Evolutionary conservation across 129 eudicot species (phyloP), one percentile per base, ranked within the genome.

Genomic region (Sambucus nigra): DNA sequence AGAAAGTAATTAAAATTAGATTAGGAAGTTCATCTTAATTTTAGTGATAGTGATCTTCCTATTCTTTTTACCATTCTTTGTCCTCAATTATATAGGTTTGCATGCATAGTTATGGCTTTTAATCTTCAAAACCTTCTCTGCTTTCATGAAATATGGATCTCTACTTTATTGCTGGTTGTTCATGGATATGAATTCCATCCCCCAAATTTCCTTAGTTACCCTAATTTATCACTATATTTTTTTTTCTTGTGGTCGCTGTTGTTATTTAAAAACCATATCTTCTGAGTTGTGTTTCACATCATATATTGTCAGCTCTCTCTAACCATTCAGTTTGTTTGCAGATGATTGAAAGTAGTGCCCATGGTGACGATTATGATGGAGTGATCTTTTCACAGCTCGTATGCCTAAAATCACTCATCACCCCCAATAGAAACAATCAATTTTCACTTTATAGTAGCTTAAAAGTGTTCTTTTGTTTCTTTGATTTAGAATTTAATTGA

Each of bases 291-390:
- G 13, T n/a, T 51, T 14, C 1, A 13, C 52, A 12, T 28, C 24
- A 16, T 42, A 11, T 18, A n/a, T n/a, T n/a, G 14, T 49, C 16
- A 71, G 38, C 38, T 24, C 42, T 29, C 45, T 57, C 39, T 72
- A 25, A 73, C 33, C 50, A 27, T 16, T 52, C 61, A 47, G n/a
- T 29, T 25, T 69, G 31, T 35, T 59, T 67, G 67, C 83, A 89
- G 97, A 84, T 89, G 97, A 73, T 84, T 68, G 97, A 89, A 77
- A 89, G 97, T 66, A 84, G 97, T 66, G 86, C 84, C 51, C 97
- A 78, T 60, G 97, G 95, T 27, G 97, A 89, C 11, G 97, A 89
- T 29, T 89, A 89, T 25, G 97, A 89, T 57, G 97, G 97, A 41
- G 97, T 89, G 62, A 80, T 84, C 64, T 88, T 84, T 71, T 89